Evolutionary conservation across 2,329 filamentous ascomycete genomes (phyloP).

Genomic region (Fusarium newnesense): DNA sequence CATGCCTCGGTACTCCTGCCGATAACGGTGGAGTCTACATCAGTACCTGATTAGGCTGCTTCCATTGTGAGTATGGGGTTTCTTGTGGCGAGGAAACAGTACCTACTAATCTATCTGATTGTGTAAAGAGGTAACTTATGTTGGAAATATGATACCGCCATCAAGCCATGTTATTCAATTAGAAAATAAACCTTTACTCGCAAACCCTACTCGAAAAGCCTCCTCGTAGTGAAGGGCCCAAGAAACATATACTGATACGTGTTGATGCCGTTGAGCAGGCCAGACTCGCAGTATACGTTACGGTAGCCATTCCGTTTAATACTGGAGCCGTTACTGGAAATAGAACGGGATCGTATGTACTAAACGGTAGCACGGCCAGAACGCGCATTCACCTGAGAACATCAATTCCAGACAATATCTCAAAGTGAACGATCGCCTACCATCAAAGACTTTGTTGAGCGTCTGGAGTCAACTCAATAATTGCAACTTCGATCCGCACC

Average conservation of each 20-base stretch:
- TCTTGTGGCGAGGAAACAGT: slow-evolving; percentile 8
- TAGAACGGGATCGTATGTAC: background rate
- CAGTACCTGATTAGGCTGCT: background rate
- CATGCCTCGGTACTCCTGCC: slow-evolving; percentile 42
- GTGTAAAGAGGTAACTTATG: background rate
- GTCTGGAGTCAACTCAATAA: background rate
- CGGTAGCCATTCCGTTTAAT: slow-evolving; percentile 13
- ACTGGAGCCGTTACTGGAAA: slow-evolving; percentile 12
- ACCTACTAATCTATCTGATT: background rate
- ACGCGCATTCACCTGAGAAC: slow-evolving; percentile 32
- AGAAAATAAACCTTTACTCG: background rate
- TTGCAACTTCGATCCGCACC: background rate
- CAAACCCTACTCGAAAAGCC: background rate
- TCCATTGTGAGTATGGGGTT: slow-evolving; percentile 10
- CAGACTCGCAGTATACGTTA: background rate
- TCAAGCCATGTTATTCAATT: background rate
- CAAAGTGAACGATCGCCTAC: slow-evolving; percentile 9
- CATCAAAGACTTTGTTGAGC: slow-evolving; percentile 1
- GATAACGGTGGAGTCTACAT: slow-evolving; percentile 34
- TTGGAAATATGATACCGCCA: background rate
- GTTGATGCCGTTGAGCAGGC: background rate
- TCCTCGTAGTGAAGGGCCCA: background rate
- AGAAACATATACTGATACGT: background rate
- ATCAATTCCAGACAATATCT: slow-evolving; percentile 33
- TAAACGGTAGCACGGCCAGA: slow-evolving; percentile 28